phyloP scores from a whole-genome alignment of 208 protist genomes.

The Strigomonas galati region DNA sequence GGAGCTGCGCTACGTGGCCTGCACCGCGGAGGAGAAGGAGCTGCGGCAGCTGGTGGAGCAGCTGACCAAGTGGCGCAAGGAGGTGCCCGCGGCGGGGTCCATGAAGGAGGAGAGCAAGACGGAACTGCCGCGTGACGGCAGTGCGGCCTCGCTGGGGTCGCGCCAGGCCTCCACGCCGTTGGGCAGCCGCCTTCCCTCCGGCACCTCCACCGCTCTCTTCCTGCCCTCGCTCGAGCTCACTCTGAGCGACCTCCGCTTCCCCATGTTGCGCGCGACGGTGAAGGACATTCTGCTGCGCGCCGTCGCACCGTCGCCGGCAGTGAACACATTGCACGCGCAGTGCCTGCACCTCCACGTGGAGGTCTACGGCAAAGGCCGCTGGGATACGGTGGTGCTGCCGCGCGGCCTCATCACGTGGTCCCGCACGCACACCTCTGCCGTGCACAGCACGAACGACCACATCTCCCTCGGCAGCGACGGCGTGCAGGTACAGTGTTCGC shows the following conservation, averaged over 20 bases:
- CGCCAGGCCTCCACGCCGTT: no score
- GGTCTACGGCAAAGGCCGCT: conserved; percentile 72
- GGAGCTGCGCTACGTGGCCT: conserved; percentile 25
- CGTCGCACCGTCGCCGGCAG: not conserved
- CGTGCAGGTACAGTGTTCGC: conserved; percentile 54
- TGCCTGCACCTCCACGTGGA: conserved; percentile 21
- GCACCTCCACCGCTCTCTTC: conserved; percentile 16
- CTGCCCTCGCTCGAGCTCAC: conserved; percentile 23
- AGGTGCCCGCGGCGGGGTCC: not conserved
- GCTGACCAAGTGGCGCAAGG: not conserved
- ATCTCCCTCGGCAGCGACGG: conserved; percentile 38
- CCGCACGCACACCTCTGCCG: conserved; percentile 15
- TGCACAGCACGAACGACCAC: not conserved
- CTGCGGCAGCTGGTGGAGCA: not conserved
- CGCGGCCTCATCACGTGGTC: conserved; percentile 32
- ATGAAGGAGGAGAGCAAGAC: no score
- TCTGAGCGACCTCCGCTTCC: conserved; percentile 30
- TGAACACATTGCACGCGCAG: conserved; percentile 22
- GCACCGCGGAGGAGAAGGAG: conserved; percentile 8
- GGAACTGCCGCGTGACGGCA: not conserved
- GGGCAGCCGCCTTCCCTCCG: not conserved
- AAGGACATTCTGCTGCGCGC: conserved; percentile 19
- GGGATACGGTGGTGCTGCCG: conserved; percentile 57
- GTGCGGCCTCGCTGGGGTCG: not conserved
- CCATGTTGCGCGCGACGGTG: conserved; percentile 23